Conservation (phyloP, 2,329 filamentous ascomycete species). For the Penicillium sp. region DNA sequence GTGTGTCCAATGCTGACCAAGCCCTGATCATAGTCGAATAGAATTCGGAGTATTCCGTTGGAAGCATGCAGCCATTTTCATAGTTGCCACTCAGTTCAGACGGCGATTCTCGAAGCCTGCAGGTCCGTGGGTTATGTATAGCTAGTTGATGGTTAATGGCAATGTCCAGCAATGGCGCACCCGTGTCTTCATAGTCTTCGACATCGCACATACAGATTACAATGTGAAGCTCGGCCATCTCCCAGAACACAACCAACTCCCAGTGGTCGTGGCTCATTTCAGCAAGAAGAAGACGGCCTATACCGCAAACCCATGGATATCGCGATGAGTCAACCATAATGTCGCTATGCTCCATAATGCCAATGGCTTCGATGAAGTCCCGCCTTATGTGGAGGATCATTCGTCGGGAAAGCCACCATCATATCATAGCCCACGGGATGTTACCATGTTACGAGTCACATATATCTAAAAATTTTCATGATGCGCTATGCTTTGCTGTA, state of each 20-base stretch:
- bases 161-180: slow-evolving; percentile 21
- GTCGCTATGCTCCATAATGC: slow-evolving; percentile 25
- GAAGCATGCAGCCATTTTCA: background rate
- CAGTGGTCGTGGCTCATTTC: slow-evolving; percentile 24
- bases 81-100: background rate
- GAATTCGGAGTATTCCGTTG: background rate
- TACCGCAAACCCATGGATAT: slow-evolving; percentile 19
- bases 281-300: slow-evolving; percentile 25
- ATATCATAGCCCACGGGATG: slow-evolving; percentile 25
- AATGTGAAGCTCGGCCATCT: slow-evolving; percentile 24
- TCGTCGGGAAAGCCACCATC: slow-evolving; percentile 18
- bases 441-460: slow-evolving; percentile 19
- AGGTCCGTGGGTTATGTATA: background rate
- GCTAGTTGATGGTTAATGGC: background rate
- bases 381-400: slow-evolving; percentile 26
- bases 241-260: slow-evolving; percentile 27
- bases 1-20: background rate
- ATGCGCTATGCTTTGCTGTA: background rate
- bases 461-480: slow-evolving; percentile 8
- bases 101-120: slow-evolving; percentile 1
- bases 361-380: slow-evolving; percentile 22
- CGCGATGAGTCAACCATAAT: slow-evolving; percentile 26
- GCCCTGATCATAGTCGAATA: background rate
- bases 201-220: slow-evolving; percentile 24
- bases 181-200: slow-evolving; percentile 27